These are phyloP conservation scores for Fusarium robinianum DNA, from an alignment of 2,329 filamentous ascomycete genomes.

Conservation along the genomic window DNA sequence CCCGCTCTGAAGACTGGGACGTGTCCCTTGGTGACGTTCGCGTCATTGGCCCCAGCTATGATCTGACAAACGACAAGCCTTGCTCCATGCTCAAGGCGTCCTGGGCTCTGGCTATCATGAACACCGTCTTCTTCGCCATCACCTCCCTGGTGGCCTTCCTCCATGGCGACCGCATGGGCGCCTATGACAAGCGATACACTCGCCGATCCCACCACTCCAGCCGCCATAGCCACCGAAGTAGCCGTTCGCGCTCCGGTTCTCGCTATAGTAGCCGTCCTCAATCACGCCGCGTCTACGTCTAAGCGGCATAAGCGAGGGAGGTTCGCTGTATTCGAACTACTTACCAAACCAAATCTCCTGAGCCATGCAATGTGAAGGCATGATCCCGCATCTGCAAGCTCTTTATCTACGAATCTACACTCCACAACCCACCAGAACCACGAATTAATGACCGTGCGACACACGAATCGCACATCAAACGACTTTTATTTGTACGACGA, in stretches of 20 bases:
- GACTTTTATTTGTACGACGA: slow-evolving; percentile 13
- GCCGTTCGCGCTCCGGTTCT: slow-evolving; percentile 43
- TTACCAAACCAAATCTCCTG: no score
- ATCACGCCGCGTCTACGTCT: slow-evolving; percentile 54
- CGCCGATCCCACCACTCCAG: slow-evolving; percentile 44
- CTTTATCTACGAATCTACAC: slow-evolving; percentile 12
- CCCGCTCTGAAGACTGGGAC: slow-evolving; percentile 54
- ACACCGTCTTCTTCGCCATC: slow-evolving; percentile 77
- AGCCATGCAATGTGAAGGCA: slow-evolving; percentile 4
- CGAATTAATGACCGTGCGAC: slow-evolving; percentile 16
- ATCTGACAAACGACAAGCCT: slow-evolving; percentile 68
- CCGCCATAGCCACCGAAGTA: slow-evolving; percentile 50
- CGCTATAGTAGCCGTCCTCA: slow-evolving; percentile 54
- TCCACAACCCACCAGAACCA: slow-evolving; percentile 22
- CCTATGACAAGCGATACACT: slow-evolving; percentile 41
- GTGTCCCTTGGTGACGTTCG: slow-evolving; percentile 65
- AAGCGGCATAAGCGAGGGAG: no score
- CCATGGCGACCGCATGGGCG: slow-evolving; percentile 58
- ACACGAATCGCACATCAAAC: slow-evolving; percentile 11
- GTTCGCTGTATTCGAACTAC: no score
- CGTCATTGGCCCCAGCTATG: slow-evolving; percentile 56
- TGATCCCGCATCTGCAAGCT: neutral
- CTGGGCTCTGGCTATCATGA: slow-evolving; percentile 91
- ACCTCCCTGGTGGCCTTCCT: slow-evolving; percentile 72
- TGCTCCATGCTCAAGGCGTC: slow-evolving; percentile 91